Percentiles rank a stretch among this genome's conserved stretches.
phyloP scores from a whole-genome alignment of 495 filamentous ascomycete species.

The Daldinia grandis region DNA sequence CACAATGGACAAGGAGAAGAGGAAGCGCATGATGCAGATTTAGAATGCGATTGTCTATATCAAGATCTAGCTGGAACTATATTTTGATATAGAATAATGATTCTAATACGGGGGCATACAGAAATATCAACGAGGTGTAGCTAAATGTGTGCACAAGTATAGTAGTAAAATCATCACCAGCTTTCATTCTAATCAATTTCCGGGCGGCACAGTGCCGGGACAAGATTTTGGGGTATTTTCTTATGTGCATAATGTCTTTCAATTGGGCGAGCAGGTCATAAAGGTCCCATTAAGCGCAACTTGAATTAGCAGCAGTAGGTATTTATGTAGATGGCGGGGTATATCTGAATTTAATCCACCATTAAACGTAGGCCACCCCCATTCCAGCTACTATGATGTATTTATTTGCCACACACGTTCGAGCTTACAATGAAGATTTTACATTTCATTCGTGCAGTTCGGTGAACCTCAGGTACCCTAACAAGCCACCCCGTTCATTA shows the following conservation, averaged over 20 bases:
- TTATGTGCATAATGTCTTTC: neutral
- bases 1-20: conserved; percentile 64
- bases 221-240: neutral
- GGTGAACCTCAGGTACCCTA: neutral
- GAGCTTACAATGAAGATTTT: neutral
- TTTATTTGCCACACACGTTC: neutral
- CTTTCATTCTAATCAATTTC: neutral
- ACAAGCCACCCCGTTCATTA: neutral
- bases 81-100: neutral
- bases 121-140: conserved; percentile 2
- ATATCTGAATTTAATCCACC: neutral
- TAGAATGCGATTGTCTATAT: neutral
- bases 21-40: conserved; percentile 60
- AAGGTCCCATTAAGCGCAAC: neutral
- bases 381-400: neutral
- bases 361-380: neutral
- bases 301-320: neutral
- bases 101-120: neutral
- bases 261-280: neutral
- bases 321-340: neutral
- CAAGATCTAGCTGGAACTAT: neutral
- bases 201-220: neutral
- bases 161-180: conserved; percentile 1
- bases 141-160: neutral
- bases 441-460: neutral